Base-by-base conservation (phyloP, 2,329 filamentous ascomycete genomes). In the Phialophora tarda region DNA sequence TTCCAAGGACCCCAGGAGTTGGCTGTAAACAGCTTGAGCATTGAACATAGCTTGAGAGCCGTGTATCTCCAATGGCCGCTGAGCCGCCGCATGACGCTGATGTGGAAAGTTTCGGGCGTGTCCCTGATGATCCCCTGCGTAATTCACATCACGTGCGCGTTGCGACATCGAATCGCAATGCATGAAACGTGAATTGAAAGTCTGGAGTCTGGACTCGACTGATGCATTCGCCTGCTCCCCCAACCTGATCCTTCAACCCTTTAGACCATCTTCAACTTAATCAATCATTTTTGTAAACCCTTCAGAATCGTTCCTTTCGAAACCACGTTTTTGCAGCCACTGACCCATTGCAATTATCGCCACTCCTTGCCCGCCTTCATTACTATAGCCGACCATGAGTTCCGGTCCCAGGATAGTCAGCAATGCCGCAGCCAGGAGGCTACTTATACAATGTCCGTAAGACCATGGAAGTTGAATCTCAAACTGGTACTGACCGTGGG, bases 381-480 rank as follows among this genome's bases (percentile, higher is more conserved):
- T 59, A 26, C 59, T 54, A 28, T 26, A 58, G 30, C 32, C 53
- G 24, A 41, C 21, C 59, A 72, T 72, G 71, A 71, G 66, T 68
- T 72, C 71, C 32, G 63, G 69, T 58, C 65, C 71, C 51, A 72
- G 72, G 62, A 69, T 73, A 17, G 67, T 72, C 67, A 71, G 71
- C 69, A 71, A 65, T 65, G 67, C 68, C 54, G 70, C 70, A 51
- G 62, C 71, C 34, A 64, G 71, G 66, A 69, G 72, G 56, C 24
- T 71, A 12, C 51, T 72, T 10, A 54, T 68, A 44, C 64, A 69
- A 63, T 71, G 71, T 71, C 57, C 30, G 68, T 59, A 17, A 17
- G n/a, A 32, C 56, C 30, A n/a, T 41, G 17, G n/a, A n/a, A 7
- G 17, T 44, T 28, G 21, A 21, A 28, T 53, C 44, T 50, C 11